Conservation (phyloP, 2,329 filamentous ascomycete species). For the Oidium heveae region DNA sequence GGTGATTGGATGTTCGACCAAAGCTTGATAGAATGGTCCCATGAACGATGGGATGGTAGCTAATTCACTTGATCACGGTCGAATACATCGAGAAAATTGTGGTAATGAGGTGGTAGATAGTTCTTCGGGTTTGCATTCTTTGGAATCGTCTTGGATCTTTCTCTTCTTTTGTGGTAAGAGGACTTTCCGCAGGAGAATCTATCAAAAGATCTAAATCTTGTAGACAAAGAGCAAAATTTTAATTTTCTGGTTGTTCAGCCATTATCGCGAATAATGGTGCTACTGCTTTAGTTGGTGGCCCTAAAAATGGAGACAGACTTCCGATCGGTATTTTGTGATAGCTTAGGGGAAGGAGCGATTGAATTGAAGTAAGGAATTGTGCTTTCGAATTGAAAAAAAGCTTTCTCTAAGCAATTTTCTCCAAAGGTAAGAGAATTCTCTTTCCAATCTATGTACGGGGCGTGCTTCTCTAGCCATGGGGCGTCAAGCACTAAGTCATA, state of each 20-base stretch:
- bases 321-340: background rate
- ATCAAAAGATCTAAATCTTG: background rate
- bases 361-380: background rate
- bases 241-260: background rate
- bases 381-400: background rate
- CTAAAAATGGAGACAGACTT: background rate
- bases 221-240: background rate
- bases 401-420: background rate
- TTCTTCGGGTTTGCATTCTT: background rate
- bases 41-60: no score
- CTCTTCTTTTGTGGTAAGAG: background rate
- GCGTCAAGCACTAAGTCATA: background rate
- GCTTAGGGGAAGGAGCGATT: background rate
- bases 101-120: background rate
- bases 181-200: background rate
- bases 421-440: background rate
- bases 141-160: background rate
- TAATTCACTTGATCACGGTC: no score
- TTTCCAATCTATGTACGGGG: background rate
- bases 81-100: background rate
- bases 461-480: background rate
- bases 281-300: background rate
- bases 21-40: no score
- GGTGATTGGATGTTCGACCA: no score
- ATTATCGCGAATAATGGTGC: background rate